These are phyloP conservation scores for Hemileccinum rubropunctum DNA, from an alignment of 768 basidiomycete species.

Conservation along the genomic window DNA sequence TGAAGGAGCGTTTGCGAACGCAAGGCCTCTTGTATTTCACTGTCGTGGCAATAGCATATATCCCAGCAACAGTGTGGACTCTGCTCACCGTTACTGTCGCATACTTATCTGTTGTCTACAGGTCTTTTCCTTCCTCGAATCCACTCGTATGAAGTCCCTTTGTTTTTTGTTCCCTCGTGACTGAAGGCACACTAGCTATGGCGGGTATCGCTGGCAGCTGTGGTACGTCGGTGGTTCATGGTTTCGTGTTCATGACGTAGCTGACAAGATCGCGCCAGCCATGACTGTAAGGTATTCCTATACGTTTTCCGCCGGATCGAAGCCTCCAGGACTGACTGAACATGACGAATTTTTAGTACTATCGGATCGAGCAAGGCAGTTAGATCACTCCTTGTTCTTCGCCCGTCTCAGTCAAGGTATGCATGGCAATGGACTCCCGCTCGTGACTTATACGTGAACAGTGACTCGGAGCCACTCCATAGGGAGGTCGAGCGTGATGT, in stretches of 20 bases:
- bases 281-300: slow-evolving; percentile 12
- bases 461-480: not conserved
- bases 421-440: not conserved
- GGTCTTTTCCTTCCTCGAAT: slow-evolving; percentile 12
- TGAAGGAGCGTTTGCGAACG: slow-evolving; percentile 9
- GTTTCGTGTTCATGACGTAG: not conserved
- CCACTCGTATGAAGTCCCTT: slow-evolving; percentile 1
- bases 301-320: not conserved
- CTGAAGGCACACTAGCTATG: slow-evolving; percentile 4
- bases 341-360: slow-evolving; percentile 3
- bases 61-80: slow-evolving; percentile 12
- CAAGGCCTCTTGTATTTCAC: slow-evolving; percentile 21
- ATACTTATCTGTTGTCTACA: not conserved
- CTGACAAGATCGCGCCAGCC: slow-evolving; percentile 7
- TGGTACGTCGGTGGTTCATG: slow-evolving; percentile 1
- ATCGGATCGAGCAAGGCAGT: slow-evolving; percentile 16
- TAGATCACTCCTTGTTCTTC: slow-evolving; percentile 11
- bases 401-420: not conserved
- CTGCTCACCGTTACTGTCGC: not conserved
- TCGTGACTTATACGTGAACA: not conserved
- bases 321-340: not conserved
- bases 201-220: slow-evolving; percentile 1
- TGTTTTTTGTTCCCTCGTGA: not conserved
- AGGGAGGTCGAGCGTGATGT: not conserved
- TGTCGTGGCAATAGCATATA: slow-evolving; percentile 10